Evolutionary conservation across 2,329 filamentous ascomycete genomes (phyloP).

Genomic region (Paracoccidioides brasiliensis): DNA sequence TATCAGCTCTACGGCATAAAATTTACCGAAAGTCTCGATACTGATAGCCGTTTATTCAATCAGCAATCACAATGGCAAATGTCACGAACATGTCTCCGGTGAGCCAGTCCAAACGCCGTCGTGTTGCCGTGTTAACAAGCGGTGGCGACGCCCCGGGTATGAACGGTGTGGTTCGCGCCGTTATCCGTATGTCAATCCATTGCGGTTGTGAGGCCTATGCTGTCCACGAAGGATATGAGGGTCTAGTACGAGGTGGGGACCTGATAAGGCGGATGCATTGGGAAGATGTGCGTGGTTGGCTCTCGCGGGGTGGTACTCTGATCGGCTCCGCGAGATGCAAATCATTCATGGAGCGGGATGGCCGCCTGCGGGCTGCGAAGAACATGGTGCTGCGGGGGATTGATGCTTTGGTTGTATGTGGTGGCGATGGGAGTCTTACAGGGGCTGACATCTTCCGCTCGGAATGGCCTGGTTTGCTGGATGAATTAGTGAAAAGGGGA

Average conservation of each 20-base stretch:
- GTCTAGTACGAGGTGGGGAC: slow-evolving; percentile 75
- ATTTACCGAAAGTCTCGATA: not conserved
- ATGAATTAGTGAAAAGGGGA: slow-evolving; percentile 65
- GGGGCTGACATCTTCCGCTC: slow-evolving; percentile 85
- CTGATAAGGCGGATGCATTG: slow-evolving; percentile 80
- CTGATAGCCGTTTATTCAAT: not conserved
- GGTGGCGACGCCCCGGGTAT: slow-evolving; percentile 91
- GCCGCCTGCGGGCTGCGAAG: slow-evolving; percentile 74
- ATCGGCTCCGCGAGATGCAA: slow-evolving; percentile 92
- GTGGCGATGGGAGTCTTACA: slow-evolving; percentile 90
- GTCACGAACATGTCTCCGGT: not conserved
- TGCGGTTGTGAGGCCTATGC: slow-evolving; percentile 67
- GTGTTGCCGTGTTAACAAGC: slow-evolving; percentile 85
- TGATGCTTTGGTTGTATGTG: slow-evolving; percentile 90
- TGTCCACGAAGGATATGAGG: slow-evolving; percentile 91
- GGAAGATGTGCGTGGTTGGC: slow-evolving; percentile 88
- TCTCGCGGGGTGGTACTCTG: slow-evolving; percentile 85
- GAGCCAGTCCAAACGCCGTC: slow-evolving; percentile 26
- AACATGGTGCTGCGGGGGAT: slow-evolving; percentile 91
- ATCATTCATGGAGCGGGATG: slow-evolving; percentile 78
- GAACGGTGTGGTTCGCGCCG: slow-evolving; percentile 80
- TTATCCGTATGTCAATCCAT: slow-evolving; percentile 83
- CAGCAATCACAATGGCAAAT: not conserved
- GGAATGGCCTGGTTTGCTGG: slow-evolving; percentile 80
- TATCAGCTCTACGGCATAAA: not conserved